Conservation (phyloP, 352 stramenopile species). For the Saprolegnia parasitica region DNA sequence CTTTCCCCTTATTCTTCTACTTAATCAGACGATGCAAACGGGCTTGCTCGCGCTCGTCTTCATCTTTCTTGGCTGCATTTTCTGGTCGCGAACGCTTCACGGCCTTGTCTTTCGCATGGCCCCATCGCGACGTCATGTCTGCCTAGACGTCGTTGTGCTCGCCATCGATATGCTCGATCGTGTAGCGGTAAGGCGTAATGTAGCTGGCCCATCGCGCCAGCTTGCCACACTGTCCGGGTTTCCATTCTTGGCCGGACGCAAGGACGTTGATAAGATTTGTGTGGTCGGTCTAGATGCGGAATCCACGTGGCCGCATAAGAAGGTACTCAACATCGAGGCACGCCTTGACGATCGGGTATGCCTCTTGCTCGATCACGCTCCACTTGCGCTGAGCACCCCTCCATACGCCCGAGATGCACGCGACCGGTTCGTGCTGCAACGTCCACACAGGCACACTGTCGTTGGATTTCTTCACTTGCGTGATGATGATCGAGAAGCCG, state of each 20-base stretch:
- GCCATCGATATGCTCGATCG: slow-evolving; percentile 29
- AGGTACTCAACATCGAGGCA: too few species aligned
- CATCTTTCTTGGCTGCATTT: too few species aligned
- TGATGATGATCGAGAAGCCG: slow-evolving; percentile 16
- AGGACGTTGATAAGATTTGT: slow-evolving; percentile 34
- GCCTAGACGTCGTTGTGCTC: slow-evolving; percentile 12
- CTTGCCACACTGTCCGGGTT: slow-evolving; percentile 29
- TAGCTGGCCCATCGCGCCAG: slow-evolving; percentile 30
- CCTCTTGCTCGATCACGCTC: slow-evolving; percentile 24
- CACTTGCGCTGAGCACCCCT: slow-evolving; percentile 23
- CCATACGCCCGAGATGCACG: slow-evolving; percentile 27
- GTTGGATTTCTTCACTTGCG: slow-evolving; percentile 23
- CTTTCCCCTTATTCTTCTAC: too few species aligned
- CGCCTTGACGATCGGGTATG: too few species aligned
- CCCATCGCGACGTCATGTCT: slow-evolving; percentile 13
- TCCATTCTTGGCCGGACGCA: slow-evolving; percentile 16
- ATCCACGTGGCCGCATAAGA: slow-evolving; percentile 20
- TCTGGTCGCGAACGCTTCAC: background rate
- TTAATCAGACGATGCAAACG: too few species aligned
- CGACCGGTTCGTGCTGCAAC: slow-evolving; percentile 22
- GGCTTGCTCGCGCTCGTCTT: too few species aligned
- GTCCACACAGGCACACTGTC: slow-evolving; percentile 4
- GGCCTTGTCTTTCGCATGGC: background rate
- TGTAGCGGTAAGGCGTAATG: slow-evolving; percentile 26
- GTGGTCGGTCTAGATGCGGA: slow-evolving; percentile 32